A percentile compares a stretch with the other conserved stretches of the same genome.
phyloP scores from a whole-genome alignment of 169 alveolate genomes.

The Cryptosporidium ubiquitum region DNA sequence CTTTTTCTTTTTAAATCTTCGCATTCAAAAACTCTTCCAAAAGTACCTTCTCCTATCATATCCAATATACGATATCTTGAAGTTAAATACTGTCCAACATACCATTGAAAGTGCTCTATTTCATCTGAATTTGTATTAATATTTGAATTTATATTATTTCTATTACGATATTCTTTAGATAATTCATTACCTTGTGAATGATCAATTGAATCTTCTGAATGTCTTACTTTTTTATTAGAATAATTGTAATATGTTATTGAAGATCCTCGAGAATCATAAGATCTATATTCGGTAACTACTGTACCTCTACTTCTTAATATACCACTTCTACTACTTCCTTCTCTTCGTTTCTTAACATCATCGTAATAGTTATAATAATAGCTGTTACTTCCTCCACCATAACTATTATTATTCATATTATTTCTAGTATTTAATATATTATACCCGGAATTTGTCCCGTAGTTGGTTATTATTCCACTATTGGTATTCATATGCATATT shows the following conservation, averaged over 20 bases:
- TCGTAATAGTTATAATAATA: slow-evolving; percentile 21
- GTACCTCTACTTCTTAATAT: slow-evolving; percentile 14
- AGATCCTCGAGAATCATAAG: slow-evolving; percentile 26
- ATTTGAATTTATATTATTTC: neutral
- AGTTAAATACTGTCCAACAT: slow-evolving; percentile 53
- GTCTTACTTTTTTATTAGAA: neutral
- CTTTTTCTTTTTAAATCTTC: slow-evolving; percentile 84
- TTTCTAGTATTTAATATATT: neutral
- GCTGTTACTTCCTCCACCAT: neutral
- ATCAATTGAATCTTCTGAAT: slow-evolving; percentile 26
- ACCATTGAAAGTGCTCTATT: slow-evolving; percentile 42
- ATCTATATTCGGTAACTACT: neutral
- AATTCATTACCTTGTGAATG: neutral
- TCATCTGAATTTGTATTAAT: slow-evolving; percentile 32
- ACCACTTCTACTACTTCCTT: neutral
- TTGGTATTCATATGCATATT: neutral
- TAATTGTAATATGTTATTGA: slow-evolving; percentile 16
- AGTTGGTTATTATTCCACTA: neutral
- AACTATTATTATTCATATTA: neutral
- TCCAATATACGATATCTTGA: slow-evolving; percentile 85
- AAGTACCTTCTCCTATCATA: slow-evolving; percentile 97
- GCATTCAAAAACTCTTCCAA: slow-evolving; percentile 96
- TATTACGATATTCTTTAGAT: neutral
- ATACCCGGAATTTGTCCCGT: neutral
- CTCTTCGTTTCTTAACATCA: slow-evolving; percentile 9